Base-by-base conservation (phyloP, 306 rosid genomes). In the Dalbergia cultrata region DNA sequence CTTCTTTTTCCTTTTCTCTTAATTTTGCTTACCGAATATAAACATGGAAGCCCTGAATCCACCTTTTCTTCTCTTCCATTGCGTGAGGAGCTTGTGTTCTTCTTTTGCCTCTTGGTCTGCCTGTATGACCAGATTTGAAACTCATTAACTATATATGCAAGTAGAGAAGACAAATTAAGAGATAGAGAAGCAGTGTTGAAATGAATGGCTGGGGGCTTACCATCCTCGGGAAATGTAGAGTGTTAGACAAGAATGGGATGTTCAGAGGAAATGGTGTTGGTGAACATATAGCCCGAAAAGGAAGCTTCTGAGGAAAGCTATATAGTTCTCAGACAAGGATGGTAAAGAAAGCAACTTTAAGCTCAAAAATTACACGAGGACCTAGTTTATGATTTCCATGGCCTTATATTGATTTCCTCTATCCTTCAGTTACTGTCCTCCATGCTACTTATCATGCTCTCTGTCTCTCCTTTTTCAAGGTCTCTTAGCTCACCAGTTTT, bases 11-110 rank as follows among this genome's bases (percentile, higher is more conserved):
- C 1, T 33, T 4, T 35, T 1, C 12, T 11, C n/a, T n/a, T n/a
- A n/a, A 21, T 18, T 52, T 60, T 35, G 16, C 85, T 72, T 86
- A 93, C 97, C 96, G 34, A 91, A 93, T 49, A 93, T 85, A 72
- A 90, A 93, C 77, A 83, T 81, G 70, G 92, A 82, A 70, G 97
- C 96, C 13, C 83, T 82, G 67, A 88, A 93, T 78, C 97, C 97
- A 6, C 97, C 97, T 80, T 87, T 89, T 7, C n/a, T 75, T 53
- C 80, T 76, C 80, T 73, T 81, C 86, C 72, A 83, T 31, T 57
- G 74, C 14, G 33, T 44, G 7, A 86, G 81, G n/a, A 79, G 81
- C 63, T 45, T 49, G 69, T 75, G 79, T 78, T 90, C 91, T 68
- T 90, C 91, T 12, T 78, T 81, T 68, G 75, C 87, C 76, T 89